A percentile compares a stretch with the other conserved stretches of the same genome.
phyloP scores from a whole-genome alignment of 1,139 yeast species.

The Hemisphaericaspora subhashii region DNA sequence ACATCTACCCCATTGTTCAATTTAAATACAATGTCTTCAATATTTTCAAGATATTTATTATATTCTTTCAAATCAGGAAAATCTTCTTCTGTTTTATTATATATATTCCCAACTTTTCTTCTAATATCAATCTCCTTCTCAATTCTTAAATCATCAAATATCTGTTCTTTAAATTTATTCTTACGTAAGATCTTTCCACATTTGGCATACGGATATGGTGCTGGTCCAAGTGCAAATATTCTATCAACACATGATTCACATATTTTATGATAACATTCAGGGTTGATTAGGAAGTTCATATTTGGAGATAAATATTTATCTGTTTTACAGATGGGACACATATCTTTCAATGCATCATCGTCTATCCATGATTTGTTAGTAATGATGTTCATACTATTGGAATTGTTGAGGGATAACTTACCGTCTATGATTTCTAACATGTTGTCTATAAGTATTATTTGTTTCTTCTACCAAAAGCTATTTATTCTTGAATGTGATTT shows the following conservation, averaged over 20 bases:
- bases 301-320: conserved; percentile 93
- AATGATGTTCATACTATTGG: background rate
- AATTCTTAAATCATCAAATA: conserved; percentile 84
- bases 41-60: conserved; percentile 77
- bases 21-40: conserved; percentile 80
- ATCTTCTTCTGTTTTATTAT: conserved; percentile 79
- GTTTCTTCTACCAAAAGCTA: background rate
- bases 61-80: conserved; percentile 59
- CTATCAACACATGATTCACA: conserved; percentile 97
- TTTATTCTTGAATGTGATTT: background rate
- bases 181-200: conserved; percentile 87
- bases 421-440: conserved; percentile 6
- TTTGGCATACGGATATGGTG: conserved; percentile 92
- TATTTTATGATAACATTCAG: conserved; percentile 96
- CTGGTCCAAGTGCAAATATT: conserved; percentile 91
- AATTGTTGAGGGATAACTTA: background rate
- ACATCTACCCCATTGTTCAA: conserved; percentile 68
- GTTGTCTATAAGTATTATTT: conserved; percentile 14
- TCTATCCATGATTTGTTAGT: conserved; percentile 20
- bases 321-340: conserved; percentile 98
- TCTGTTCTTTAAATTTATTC: conserved; percentile 86
- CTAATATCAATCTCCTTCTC: conserved; percentile 93
- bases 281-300: conserved; percentile 87
- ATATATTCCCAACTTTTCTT: conserved; percentile 70
- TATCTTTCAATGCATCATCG: conserved; percentile 57